phyloP scores from a whole-genome alignment of 1,284 basidiomycete genomes.

The Puccinia coronata region DNA sequence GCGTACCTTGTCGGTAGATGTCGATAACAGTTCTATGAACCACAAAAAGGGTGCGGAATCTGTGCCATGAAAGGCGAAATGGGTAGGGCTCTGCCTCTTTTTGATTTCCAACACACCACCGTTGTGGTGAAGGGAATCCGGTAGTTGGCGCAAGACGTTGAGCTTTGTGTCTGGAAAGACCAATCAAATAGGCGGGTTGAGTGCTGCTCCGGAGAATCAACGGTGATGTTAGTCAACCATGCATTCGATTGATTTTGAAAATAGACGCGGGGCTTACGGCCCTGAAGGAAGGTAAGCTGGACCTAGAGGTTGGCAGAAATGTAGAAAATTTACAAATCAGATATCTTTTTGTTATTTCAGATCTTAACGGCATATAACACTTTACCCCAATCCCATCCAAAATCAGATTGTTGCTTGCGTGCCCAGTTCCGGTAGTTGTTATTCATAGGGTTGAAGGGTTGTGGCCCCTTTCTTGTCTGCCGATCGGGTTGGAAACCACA shows the following conservation, averaged over 20 bases:
- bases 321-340: neutral
- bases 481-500: slow-evolving; percentile 32
- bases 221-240: neutral
- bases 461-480: slow-evolving; percentile 7
- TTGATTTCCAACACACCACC: too few relatives aligned
- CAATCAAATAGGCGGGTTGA: slow-evolving; percentile 30
- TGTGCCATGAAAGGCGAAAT: too few relatives aligned
- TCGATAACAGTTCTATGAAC: slow-evolving; percentile 41
- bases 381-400: slow-evolving; percentile 57
- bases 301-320: neutral
- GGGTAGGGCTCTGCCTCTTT: too few relatives aligned
- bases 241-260: neutral
- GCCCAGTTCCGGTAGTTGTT: slow-evolving; percentile 54
- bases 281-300: slow-evolving; percentile 41
- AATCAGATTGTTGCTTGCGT: slow-evolving; percentile 55
- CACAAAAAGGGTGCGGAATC: neutral
- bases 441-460: slow-evolving; percentile 51
- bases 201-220: neutral
- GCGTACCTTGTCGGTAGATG: slow-evolving; percentile 39
- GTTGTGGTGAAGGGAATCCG: too few relatives aligned
- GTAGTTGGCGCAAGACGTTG: too few relatives aligned
- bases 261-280: slow-evolving; percentile 29
- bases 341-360: too few relatives aligned
- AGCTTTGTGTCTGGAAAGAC: slow-evolving; percentile 14
- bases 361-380: too few relatives aligned